phyloP scores from a whole-genome alignment of 1,139 yeast genomes.

The Zygoascus meyerae region DNA sequence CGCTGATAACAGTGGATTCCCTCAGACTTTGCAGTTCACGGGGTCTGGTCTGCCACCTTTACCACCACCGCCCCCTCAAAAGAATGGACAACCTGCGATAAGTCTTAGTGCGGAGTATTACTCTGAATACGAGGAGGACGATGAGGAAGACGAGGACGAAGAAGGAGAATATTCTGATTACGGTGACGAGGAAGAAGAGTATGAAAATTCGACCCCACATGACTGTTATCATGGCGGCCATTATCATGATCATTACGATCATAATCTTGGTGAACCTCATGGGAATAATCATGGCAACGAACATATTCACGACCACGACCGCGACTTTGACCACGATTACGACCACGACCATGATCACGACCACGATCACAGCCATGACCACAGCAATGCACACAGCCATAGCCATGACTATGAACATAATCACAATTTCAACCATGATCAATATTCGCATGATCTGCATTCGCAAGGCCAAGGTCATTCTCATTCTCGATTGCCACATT shows the following conservation, averaged over 20 bases:
- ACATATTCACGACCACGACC: conserved; percentile 1
- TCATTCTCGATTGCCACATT: conserved; percentile 9
- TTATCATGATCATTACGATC: conserved; percentile 16
- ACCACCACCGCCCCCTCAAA: conserved; percentile 3
- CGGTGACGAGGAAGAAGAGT: conserved; percentile 7
- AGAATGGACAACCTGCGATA: conserved; percentile 1
- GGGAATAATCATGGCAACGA: not conserved
- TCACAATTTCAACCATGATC: conserved; percentile 12
- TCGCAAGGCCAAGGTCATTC: conserved; percentile 3
- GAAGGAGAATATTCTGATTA: conserved; percentile 6
- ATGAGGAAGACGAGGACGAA: conserved; percentile 14
- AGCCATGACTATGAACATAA: conserved; percentile 15
- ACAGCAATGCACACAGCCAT: conserved; percentile 9
- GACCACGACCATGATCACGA: conserved; percentile 16
- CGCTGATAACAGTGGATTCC: conserved; percentile 18
- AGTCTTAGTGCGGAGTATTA: conserved; percentile 6
- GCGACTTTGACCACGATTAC: conserved; percentile 13
- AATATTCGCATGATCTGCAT: too few species aligned
- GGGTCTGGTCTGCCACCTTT: not conserved
- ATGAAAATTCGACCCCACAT: conserved; percentile 10
- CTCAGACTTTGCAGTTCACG: not conserved
- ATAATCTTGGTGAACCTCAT: not conserved
- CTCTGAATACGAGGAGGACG: conserved; percentile 14
- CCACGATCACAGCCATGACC: conserved; percentile 15
- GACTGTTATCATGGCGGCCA: conserved; percentile 16